Base-by-base conservation (phyloP, 306 rosid genomes). In the Citrullus mucosospermus region DNA sequence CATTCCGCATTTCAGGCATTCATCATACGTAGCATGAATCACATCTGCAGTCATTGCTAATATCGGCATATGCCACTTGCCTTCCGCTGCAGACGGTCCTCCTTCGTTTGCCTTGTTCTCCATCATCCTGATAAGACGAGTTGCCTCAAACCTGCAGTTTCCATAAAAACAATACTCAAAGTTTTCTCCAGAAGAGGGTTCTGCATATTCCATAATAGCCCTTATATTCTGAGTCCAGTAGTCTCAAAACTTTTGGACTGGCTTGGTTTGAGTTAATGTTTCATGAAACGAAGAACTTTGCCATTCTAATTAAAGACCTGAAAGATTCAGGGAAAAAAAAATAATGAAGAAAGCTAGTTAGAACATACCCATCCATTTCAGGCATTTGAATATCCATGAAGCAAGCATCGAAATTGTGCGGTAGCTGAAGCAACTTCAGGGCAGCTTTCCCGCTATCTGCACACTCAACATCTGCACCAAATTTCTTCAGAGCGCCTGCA, bases 331-430 rank as follows among this genome's bases (percentile, higher is more conserved):
- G 4, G 0, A 2, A 46, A 78, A 18, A 34, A 44, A 70, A 25
- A 25, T 25, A 25, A 65, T 38, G 63, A 22, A 3, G 18, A 61
- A 59, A 72, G 6, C 2, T 20, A 43, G 74, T 50, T 5, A 14
- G 17, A 70, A 76, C 91, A 44, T 88, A 93, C 99, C 99, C 99
- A 68, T 96, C 99, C 99, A 96, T 96, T 82, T 96, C 99, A 11
- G 99, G 99, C 99, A 96, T 96, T 78, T 96, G 99, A 82, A 96
- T 92, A 81, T 96, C 99, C 99, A 96, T 96, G 89, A 96, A 96
- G 84, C 99, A 96, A 25, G 99, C 99, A 85, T 96, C 97, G 57
- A 96, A 92, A 72, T 74, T 43, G 73, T 96, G 98, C 13, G 99
- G 99, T 43, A 90, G 79, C 69, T 91, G 86, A 88, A 96, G 99